Evolutionary conservation across 495 filamentous ascomycete genomes (phyloP).

Genomic region (Trichoderma erinaceum): DNA sequence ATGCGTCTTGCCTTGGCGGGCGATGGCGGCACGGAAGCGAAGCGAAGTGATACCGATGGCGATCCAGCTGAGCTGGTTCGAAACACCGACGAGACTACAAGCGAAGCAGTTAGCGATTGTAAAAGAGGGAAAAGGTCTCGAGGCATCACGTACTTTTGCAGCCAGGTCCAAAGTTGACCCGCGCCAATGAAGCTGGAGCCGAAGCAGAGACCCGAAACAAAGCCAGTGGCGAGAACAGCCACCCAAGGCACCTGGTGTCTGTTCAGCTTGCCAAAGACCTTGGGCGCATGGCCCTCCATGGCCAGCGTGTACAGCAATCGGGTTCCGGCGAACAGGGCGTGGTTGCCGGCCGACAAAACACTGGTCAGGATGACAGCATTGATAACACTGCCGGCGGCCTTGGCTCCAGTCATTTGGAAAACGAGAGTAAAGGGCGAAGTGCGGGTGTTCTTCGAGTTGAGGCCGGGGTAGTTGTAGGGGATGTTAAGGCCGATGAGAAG

Average conservation of each 20-base stretch:
- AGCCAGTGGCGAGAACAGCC: conserved; percentile 39
- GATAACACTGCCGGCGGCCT: conserved; percentile 54
- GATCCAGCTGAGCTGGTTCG: conserved; percentile 58
- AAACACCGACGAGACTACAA: conserved; percentile 51
- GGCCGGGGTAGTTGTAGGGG: conserved; percentile 38
- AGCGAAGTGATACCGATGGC: conserved; percentile 53
- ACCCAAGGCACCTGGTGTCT: conserved; percentile 29
- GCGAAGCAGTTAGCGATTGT: conserved; percentile 17
- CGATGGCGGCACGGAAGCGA: conserved; percentile 51
- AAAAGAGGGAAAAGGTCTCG: background rate
- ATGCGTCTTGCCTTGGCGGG: conserved; percentile 48
- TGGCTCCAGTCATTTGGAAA: conserved; percentile 50
- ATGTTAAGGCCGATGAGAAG: conserved; percentile 57
- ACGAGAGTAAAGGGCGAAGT: conserved; percentile 59
- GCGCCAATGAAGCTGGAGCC: conserved; percentile 57
- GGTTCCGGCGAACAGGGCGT: conserved; percentile 50
- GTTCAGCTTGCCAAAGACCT: conserved; percentile 42
- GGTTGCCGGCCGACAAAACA: conserved; percentile 37
- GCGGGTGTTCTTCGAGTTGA: conserved; percentile 42
- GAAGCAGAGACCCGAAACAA: conserved; percentile 45
- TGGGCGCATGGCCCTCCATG: conserved; percentile 12
- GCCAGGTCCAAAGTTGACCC: conserved; percentile 52
- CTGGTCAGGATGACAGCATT: conserved; percentile 53
- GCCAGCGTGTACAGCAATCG: conserved; percentile 37
- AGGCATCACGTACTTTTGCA: conserved; percentile 40